A percentile compares a stretch with the other conserved stretches of the same genome.
Conservation (phyloP, 352 stramenopile genomes). For the Globisporangium viniferum region DNA sequence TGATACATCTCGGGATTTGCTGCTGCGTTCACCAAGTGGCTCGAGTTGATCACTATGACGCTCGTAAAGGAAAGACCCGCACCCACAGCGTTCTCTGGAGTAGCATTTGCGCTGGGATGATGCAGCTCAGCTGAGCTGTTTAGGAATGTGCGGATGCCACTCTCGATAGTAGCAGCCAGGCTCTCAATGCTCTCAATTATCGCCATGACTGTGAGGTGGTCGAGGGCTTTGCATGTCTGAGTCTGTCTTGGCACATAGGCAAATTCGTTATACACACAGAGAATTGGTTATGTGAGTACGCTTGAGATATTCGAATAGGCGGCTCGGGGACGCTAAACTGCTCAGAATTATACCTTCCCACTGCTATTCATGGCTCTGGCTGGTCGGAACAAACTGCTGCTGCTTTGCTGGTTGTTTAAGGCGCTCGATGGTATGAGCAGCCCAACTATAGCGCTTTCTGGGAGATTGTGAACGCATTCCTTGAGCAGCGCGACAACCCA, state of each 20-base stretch:
- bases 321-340: too few relatives aligned
- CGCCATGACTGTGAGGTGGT: slow-evolving; percentile 4
- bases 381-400: neutral
- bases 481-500: slow-evolving; percentile 18
- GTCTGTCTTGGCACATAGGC: neutral
- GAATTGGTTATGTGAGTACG: neutral
- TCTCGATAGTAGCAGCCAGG: neutral
- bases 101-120: neutral
- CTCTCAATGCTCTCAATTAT: neutral
- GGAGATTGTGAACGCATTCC: slow-evolving; percentile 10
- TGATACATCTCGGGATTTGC: neutral
- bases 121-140: neutral
- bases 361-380: slow-evolving; percentile 1
- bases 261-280: neutral
- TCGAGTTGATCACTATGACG: slow-evolving; percentile 17
- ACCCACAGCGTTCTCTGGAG: neutral
- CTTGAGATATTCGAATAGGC: too few relatives aligned
- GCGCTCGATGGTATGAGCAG: neutral
- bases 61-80: slow-evolving; percentile 4
- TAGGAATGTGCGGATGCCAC: neutral
- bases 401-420: neutral
- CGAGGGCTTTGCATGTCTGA: slow-evolving; percentile 14
- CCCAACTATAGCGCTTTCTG: slow-evolving; percentile 6
- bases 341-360: slow-evolving; percentile 14
- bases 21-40: neutral